phyloP scores from a whole-genome alignment of 305 asterid species.

The Fraxinus floribunda region DNA sequence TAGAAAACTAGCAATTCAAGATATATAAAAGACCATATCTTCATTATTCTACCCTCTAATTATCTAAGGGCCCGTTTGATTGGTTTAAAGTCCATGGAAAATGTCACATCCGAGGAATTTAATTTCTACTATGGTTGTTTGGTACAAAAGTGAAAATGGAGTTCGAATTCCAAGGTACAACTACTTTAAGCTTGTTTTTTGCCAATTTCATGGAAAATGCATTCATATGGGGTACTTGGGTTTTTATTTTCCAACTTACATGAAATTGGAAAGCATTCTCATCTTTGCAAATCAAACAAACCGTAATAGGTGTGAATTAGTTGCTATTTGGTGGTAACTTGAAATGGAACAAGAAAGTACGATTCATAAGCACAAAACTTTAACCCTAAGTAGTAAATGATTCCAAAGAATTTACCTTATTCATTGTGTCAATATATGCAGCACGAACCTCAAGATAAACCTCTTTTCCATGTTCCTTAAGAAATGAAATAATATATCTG shows the following conservation, averaged over 20 bases:
- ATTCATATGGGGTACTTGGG: too few relatives aligned
- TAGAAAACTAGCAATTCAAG: constrained; percentile 21
- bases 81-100: too few relatives aligned
- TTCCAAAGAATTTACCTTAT: constrained; percentile 56
- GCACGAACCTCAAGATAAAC: constrained; percentile 85
- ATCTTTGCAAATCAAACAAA: too few relatives aligned
- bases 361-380: neutral
- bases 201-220: too few relatives aligned
- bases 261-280: too few relatives aligned
- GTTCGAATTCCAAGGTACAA: too few relatives aligned
- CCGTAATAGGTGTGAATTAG: neutral
- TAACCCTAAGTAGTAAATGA: constrained; percentile 6
- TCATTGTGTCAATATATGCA: constrained; percentile 97
- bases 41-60: neutral
- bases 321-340: neutral
- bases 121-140: too few relatives aligned
- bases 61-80: neutral
- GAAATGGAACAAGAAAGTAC: neutral
- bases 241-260: too few relatives aligned
- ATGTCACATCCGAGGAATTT: too few relatives aligned
- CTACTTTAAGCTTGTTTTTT: too few relatives aligned
- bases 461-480: constrained; percentile 93
- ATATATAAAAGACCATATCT: constrained; percentile 4
- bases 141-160: too few relatives aligned
- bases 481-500: constrained; percentile 83